phyloP scores from a whole-genome alignment of 345 rosid species.

The Kandelia obovata region DNA sequence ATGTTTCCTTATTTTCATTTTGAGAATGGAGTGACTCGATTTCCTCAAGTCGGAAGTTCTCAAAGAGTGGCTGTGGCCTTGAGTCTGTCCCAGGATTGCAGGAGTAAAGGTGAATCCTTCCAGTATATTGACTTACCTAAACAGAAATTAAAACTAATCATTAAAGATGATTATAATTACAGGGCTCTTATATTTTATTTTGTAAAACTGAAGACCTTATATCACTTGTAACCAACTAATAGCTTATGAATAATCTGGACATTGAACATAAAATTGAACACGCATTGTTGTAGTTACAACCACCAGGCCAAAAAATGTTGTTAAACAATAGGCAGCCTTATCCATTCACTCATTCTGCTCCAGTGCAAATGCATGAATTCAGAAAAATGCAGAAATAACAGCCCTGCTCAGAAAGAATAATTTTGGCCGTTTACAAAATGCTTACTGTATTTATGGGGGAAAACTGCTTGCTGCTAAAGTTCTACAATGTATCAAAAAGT shows the following conservation, averaged over 20 bases:
- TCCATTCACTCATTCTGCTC: background rate
- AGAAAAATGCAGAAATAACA: background rate
- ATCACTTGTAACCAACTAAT: background rate
- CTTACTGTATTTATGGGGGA: no score
- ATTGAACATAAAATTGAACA: background rate
- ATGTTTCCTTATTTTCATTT: slow-evolving; percentile 28
- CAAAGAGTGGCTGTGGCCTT: slow-evolving; percentile 74
- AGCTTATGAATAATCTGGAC: background rate
- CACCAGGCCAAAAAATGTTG: background rate
- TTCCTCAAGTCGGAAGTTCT: slow-evolving; percentile 82
- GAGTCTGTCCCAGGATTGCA: slow-evolving; percentile 65
- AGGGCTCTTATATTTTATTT: background rate
- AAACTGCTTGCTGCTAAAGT: no score
- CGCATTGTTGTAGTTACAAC: slow-evolving; percentile 2
- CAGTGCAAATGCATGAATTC: background rate
- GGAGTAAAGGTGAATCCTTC: slow-evolving; percentile 82
- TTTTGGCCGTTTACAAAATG: no score
- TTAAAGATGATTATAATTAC: background rate
- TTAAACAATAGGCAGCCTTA: background rate
- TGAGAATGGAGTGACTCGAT: slow-evolving; percentile 40
- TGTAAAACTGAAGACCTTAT: background rate
- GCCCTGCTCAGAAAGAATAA: no score
- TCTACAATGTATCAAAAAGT: no score
- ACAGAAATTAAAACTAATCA: slow-evolving; percentile 23
- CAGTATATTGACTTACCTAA: slow-evolving; percentile 88